phyloP scores from a whole-genome alignment of 306 rosid genomes.

The Sicyos baderoa region DNA sequence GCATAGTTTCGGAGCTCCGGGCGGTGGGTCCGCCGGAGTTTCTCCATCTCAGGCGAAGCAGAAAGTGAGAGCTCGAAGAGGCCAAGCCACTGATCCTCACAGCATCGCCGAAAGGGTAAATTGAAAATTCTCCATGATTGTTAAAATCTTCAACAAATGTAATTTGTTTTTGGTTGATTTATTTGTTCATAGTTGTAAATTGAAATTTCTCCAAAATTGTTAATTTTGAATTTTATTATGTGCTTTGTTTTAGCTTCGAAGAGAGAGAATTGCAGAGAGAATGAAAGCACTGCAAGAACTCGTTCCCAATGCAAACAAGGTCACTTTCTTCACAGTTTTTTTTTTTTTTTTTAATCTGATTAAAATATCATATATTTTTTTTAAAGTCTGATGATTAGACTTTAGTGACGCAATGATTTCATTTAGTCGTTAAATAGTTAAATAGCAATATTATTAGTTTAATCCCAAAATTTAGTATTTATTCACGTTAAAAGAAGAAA shows the following conservation, averaged over 20 bases:
- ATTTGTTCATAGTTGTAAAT: no score
- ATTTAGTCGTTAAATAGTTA: no score
- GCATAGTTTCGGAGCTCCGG: conserved; percentile 47
- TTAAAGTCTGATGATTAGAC: no score
- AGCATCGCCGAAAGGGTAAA: conserved; percentile 91
- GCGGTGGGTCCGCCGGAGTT: conserved; percentile 31
- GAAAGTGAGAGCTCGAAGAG: conserved; percentile 85
- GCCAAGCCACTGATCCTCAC: conserved; percentile 99
- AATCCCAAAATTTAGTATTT: no score
- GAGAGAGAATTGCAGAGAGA: conserved; percentile 98
- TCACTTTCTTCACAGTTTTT: not conserved
- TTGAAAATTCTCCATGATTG: not conserved
- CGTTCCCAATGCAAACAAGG: conserved; percentile 98
- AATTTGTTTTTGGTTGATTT: no score
- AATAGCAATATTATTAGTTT: no score
- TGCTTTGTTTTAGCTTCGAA: conserved; percentile 65
- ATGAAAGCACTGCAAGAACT: conserved; percentile 96
- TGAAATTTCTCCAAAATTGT: not conserved
- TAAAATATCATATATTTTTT: no score
- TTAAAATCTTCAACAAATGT: no score
- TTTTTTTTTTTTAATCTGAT: no score
- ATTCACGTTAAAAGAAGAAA: no score
- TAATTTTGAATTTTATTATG: not conserved
- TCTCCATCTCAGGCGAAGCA: conserved; percentile 71
- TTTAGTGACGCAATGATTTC: no score